phyloP scores from a whole-genome alignment of 441 rosid genomes.

The Populus hybrid region DNA sequence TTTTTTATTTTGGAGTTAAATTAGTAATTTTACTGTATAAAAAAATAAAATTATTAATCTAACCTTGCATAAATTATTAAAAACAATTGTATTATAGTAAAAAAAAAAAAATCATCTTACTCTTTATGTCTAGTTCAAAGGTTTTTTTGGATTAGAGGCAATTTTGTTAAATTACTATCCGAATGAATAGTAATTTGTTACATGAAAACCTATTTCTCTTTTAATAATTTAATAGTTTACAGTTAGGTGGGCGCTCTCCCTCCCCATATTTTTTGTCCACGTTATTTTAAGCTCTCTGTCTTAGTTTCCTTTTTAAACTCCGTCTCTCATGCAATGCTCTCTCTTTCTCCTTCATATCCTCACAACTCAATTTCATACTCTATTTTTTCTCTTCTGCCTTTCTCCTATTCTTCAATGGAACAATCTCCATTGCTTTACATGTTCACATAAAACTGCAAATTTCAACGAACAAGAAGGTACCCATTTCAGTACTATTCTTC shows the following conservation, averaged over 20 bases:
- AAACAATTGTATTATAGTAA: no score
- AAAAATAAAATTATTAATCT: no score
- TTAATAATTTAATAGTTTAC: constrained; percentile 2
- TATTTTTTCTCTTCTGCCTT: constrained; percentile 1
- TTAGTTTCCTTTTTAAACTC: neutral
- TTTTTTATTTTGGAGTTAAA: no score
- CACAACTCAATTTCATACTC: neutral
- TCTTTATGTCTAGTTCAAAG: no score
- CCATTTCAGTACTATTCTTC: neutral
- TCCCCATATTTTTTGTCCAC: constrained; percentile 3
- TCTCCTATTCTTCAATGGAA: neutral
- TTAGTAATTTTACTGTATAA: no score
- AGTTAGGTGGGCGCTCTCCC: neutral
- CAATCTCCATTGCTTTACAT: neutral
- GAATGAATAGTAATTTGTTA: neutral
- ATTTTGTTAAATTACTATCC: no score
- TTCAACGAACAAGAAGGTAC: constrained; percentile 16
- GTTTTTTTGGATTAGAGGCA: no score
- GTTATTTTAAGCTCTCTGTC: constrained; percentile 16
- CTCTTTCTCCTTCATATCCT: constrained; percentile 1
- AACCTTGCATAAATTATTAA: no score
- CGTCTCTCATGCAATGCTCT: constrained; percentile 25
- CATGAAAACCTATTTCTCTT: neutral
- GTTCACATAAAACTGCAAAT: constrained; percentile 3
- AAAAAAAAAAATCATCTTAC: no score